phyloP scores from a whole-genome alignment of 1,284 basidiomycete genomes.

The Bjerkandera adusta region DNA sequence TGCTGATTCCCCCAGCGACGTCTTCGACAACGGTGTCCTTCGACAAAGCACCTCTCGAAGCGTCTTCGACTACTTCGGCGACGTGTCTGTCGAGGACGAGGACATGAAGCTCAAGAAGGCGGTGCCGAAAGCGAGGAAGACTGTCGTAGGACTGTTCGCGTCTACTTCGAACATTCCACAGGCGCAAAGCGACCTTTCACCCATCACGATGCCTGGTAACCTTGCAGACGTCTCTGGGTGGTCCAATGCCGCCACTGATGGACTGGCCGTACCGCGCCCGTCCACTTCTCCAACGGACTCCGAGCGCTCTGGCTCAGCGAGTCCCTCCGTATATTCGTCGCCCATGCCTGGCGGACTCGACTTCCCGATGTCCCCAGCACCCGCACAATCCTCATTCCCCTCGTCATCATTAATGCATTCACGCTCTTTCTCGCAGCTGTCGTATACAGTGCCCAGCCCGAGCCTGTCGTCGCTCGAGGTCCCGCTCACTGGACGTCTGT shows the following conservation, averaged over 20 bases:
- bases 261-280: conserved; percentile 8
- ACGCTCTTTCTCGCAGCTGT: conserved; percentile 16
- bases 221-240: conserved; percentile 21
- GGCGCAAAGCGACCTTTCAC: conserved; percentile 18
- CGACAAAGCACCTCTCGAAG: conserved; percentile 33
- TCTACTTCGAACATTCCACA: conserved; percentile 23
- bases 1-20: conserved; percentile 21
- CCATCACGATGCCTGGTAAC: conserved; percentile 4
- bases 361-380: not conserved
- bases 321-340: conserved; percentile 7
- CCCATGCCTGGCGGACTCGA: conserved; percentile 4
- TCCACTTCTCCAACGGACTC: conserved; percentile 3
- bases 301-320: conserved; percentile 4
- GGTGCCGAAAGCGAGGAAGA: conserved; percentile 46
- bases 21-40: conserved; percentile 31
- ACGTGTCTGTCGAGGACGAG: not conserved
- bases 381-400: conserved; percentile 6
- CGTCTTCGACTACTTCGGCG: not conserved
- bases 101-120: not conserved
- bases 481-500: not conserved
- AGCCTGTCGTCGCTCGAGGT: conserved; percentile 10
- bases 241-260: conserved; percentile 27
- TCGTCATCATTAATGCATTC: conserved; percentile 5
- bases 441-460: too few species aligned
- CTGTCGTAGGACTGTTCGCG: conserved; percentile 66